phyloP scores from a whole-genome alignment of 2,329 filamentous ascomycete genomes.

The Verticillium dahliae region DNA sequence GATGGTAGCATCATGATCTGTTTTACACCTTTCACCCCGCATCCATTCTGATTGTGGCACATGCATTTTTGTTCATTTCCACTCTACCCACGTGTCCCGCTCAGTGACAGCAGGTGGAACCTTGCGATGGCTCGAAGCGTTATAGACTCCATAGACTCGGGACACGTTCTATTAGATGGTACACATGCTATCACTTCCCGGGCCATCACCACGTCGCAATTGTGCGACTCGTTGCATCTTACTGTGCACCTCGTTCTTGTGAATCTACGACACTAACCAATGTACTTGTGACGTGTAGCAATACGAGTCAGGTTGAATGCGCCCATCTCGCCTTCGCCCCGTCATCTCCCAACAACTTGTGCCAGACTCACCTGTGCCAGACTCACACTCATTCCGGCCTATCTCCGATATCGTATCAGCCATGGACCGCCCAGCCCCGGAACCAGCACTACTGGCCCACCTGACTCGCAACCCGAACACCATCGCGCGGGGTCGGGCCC shows the following conservation, averaged over 20 bases:
- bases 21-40: not conserved
- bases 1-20: not conserved
- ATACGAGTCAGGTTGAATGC: not conserved
- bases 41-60: not conserved
- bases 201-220: no score
- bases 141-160: no score
- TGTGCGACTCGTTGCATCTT: no score
- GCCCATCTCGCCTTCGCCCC: not conserved
- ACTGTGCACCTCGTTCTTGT: no score
- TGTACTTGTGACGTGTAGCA: not conserved
- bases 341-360: not conserved
- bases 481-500: not conserved
- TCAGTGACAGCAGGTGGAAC: no score
- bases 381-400: slow-evolving; percentile 2
- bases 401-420: slow-evolving; percentile 13
- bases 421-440: not conserved
- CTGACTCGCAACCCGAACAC: not conserved
- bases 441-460: not conserved
- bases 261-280: no score
- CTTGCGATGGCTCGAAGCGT: no score
- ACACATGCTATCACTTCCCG: no score
- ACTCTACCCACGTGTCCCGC: not conserved
- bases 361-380: not conserved
- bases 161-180: no score
- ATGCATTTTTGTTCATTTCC: not conserved